Conservation (phyloP, 192 early-diverging fungal species). For the Physocladia obscura region DNA sequence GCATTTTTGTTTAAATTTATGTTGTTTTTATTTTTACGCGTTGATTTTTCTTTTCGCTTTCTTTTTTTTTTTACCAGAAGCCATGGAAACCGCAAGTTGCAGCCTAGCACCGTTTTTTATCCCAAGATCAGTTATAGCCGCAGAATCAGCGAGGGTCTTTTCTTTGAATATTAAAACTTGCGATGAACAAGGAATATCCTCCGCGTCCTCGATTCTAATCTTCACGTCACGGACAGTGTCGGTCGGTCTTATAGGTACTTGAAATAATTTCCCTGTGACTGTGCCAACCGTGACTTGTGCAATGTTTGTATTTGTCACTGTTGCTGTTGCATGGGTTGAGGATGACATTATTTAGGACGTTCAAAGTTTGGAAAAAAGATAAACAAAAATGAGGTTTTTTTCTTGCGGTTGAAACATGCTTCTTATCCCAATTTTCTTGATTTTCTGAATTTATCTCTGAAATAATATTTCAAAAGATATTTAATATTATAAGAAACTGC, state of each 20-base stretch:
- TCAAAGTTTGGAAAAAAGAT: neutral
- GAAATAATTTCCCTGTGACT: slow-evolving; percentile 47
- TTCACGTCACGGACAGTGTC: slow-evolving; percentile 50
- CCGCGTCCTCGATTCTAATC: slow-evolving; percentile 37
- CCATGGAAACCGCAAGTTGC: slow-evolving; percentile 53
- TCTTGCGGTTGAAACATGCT: too few relatives aligned
- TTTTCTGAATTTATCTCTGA: too few relatives aligned
- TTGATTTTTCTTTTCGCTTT: slow-evolving; percentile 2
- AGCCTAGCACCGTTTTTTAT: slow-evolving; percentile 41
- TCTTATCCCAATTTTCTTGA: too few relatives aligned
- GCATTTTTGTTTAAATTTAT: neutral
- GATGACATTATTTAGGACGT: neutral
- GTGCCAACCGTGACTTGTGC: slow-evolving; percentile 39
- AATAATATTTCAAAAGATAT: too few relatives aligned
- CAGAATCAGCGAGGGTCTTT: slow-evolving; percentile 37
- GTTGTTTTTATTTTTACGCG: too few relatives aligned
- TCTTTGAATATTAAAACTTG: slow-evolving; percentile 53
- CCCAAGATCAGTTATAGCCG: slow-evolving; percentile 33
- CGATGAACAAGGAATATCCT: slow-evolving; percentile 41
- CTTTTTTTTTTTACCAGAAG: slow-evolving; percentile 36
- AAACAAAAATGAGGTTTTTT: neutral
- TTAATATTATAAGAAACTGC: too few relatives aligned
- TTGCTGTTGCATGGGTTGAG: neutral
- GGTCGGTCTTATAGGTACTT: slow-evolving; percentile 25
- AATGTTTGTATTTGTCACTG: too few relatives aligned